phyloP scores from a whole-genome alignment of 169 alveolate genomes.

The Plasmodium coatneyi region DNA sequence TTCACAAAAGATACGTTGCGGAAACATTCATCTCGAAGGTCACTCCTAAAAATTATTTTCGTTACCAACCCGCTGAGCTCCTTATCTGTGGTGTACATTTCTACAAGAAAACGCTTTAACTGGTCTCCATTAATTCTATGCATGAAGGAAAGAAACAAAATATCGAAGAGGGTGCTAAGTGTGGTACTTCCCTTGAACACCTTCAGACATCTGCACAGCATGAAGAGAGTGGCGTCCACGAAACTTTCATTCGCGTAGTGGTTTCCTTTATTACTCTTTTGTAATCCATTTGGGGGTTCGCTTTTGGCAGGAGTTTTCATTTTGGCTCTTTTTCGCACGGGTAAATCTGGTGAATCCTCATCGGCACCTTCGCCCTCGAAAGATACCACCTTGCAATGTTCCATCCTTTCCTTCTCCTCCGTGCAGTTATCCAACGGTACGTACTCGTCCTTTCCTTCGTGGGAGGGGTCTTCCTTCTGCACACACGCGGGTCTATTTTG shows the following conservation, averaged over 20 bases:
- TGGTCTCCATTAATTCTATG: conserved; percentile 1
- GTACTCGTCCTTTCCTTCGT: background rate
- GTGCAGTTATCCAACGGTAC: background rate
- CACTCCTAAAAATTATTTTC: conserved; percentile 17
- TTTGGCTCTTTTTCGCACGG: background rate
- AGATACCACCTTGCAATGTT: background rate
- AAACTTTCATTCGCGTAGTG: conserved; percentile 6
- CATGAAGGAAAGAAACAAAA: conserved; percentile 45
- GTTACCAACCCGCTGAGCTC: conserved; percentile 17
- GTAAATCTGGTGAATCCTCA: background rate
- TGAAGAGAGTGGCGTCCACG: conserved; percentile 29
- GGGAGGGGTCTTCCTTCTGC: background rate
- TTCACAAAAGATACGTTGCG: conserved; percentile 11
- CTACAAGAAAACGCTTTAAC: background rate
- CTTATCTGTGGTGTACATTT: conserved; percentile 1
- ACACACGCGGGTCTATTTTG: background rate
- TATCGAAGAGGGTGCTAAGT: conserved; percentile 22
- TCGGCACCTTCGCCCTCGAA: background rate
- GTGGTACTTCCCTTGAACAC: conserved; percentile 9
- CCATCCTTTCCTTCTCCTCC: background rate
- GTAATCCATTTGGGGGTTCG: background rate
- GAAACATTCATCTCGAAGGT: background rate
- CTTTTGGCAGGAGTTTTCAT: background rate
- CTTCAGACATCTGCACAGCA: conserved; percentile 33
- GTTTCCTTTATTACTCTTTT: background rate